phyloP scores from a whole-genome alignment of 140 eudicot species.

The Ambrosia hybrid region DNA sequence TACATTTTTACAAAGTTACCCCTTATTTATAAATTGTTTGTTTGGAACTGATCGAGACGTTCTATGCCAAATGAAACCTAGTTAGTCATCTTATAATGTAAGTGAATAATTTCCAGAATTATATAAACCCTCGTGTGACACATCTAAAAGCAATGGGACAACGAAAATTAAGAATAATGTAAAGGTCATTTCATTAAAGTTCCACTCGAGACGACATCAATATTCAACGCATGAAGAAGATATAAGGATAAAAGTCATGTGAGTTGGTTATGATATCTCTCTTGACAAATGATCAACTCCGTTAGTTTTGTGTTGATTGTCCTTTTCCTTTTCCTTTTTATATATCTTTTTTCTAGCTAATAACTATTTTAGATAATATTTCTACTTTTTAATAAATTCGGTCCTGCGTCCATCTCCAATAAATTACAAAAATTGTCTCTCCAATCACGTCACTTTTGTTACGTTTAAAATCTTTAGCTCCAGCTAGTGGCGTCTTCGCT shows the following conservation, averaged over 20 bases:
- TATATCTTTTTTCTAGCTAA: not conserved
- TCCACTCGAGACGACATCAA: slow-evolving; percentile 14
- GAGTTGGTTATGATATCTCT: slow-evolving; percentile 4
- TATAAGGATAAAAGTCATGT: not conserved
- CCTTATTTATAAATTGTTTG: too few relatives aligned
- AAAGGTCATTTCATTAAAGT: not conserved
- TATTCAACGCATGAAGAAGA: slow-evolving; percentile 16
- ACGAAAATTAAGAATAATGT: not conserved
- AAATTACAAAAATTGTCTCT: too few relatives aligned
- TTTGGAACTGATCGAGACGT: too few relatives aligned
- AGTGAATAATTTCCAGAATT: too few relatives aligned
- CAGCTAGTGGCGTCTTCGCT: not conserved
- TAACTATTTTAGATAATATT: not conserved
- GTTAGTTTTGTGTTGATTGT: not conserved
- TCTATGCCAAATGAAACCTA: too few relatives aligned
- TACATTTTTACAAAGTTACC: too few relatives aligned
- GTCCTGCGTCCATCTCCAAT: too few relatives aligned
- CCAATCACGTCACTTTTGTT: not conserved
- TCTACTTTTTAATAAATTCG: not conserved
- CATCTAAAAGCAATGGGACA: not conserved
- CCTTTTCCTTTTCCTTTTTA: not conserved
- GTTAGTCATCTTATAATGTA: too few relatives aligned
- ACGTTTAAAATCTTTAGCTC: not conserved
- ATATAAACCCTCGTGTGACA: not conserved
- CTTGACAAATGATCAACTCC: slow-evolving; percentile 10